Conservation (phyloP, 371 early-diverging fungal genomes). For the Haplosporangium sp. region DNA sequence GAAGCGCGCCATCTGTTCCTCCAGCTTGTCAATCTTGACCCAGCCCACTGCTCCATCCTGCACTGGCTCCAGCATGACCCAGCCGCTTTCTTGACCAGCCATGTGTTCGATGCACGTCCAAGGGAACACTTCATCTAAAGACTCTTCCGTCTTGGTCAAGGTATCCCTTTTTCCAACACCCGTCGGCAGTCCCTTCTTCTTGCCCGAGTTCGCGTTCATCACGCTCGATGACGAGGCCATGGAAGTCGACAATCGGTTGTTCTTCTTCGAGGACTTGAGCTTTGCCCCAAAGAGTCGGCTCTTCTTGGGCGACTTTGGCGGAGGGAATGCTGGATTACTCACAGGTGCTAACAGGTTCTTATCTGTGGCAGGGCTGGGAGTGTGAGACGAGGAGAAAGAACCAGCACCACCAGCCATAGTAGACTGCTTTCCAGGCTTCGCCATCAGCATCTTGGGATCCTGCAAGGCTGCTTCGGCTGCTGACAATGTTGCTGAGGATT, state of each 20-base stretch:
- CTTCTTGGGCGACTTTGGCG: constrained; percentile 27
- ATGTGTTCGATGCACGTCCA: constrained; percentile 47
- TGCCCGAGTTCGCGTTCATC: neutral
- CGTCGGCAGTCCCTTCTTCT: constrained; percentile 25
- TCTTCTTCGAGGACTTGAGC: constrained; percentile 23
- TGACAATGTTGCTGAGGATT: constrained; percentile 35
- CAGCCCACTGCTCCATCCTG: constrained; percentile 53
- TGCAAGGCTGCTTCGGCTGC: constrained; percentile 24
- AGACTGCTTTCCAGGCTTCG: constrained; percentile 46
- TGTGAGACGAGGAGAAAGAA: constrained; percentile 35
- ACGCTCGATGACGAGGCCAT: neutral
- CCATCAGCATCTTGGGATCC: constrained; percentile 31
- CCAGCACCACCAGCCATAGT: constrained; percentile 50
- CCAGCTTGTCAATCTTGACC: constrained; percentile 52
- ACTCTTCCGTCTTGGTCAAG: constrained; percentile 47
- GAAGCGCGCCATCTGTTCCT: constrained; percentile 43
- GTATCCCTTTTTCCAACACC: constrained; percentile 26
- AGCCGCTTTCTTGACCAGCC: constrained; percentile 45
- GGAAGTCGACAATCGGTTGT: constrained; percentile 28
- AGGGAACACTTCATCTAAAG: constrained; percentile 51
- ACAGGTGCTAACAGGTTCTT: neutral
- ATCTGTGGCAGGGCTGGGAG: constrained; percentile 16
- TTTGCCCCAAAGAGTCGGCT: constrained; percentile 28
- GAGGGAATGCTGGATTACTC: constrained; percentile 11
- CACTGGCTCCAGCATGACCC: constrained; percentile 55